Conservation (phyloP, 495 filamentous ascomycete species). For the Hypoxylon lenormandii region DNA sequence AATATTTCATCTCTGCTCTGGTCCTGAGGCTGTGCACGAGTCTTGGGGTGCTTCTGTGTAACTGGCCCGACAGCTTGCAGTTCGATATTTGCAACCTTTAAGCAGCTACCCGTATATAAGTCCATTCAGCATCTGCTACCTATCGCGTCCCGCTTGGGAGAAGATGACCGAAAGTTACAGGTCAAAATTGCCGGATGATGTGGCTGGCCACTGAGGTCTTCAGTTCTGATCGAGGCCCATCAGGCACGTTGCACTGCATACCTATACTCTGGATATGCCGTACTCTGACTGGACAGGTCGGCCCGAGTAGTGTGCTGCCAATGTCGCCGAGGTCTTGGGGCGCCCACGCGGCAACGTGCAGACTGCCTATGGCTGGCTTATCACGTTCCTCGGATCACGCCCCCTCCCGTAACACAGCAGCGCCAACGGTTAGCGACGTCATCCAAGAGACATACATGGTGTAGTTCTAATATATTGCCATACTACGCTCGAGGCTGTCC, state of each 20-base stretch:
- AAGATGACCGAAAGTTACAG: conserved; percentile 38
- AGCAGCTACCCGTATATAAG: conserved; percentile 24
- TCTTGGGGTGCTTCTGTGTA: conserved; percentile 21
- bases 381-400: conserved; percentile 19
- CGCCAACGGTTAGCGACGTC: conserved; percentile 31
- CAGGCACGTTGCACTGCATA: conserved; percentile 39
- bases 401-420: conserved; percentile 8
- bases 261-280: conserved; percentile 18
- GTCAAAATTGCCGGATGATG: conserved; percentile 19
- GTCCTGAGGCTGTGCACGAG: conserved; percentile 21
- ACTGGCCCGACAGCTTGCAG: conserved; percentile 6
- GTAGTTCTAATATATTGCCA: conserved; percentile 15
- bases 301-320: conserved; percentile 31
- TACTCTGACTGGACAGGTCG: conserved; percentile 39
- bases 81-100: conserved; percentile 21
- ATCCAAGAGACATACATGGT: conserved; percentile 9
- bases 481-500: not conserved
- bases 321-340: conserved; percentile 26
- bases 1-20: conserved; percentile 3
- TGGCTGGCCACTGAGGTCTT: conserved; percentile 21
- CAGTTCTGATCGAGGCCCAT: conserved; percentile 17
- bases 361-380: conserved; percentile 29
- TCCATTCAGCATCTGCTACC: conserved; percentile 20
- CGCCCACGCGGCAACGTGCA: conserved; percentile 41
- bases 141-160: conserved; percentile 23